Base-by-base conservation (phyloP, 176 grass and related monocot genomes). In the Saccharum officinarum region DNA sequence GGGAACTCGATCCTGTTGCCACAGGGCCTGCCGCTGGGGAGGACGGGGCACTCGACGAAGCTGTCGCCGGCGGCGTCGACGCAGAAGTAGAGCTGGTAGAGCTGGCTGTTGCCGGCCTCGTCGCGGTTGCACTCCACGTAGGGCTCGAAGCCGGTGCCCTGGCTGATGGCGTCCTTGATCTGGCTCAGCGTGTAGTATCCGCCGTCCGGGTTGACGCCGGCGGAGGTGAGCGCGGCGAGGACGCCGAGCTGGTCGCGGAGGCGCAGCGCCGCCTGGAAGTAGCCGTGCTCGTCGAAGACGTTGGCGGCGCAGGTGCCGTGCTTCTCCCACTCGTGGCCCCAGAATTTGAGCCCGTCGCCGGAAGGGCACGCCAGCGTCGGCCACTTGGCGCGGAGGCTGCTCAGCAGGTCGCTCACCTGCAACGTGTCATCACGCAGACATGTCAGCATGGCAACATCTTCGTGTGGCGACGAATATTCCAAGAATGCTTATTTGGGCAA, bases 321-420 rank as follows among this genome's bases (percentile, higher is more conserved):
- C 85, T 98, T 98, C 74, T 94, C 90, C 97, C 97, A 96, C 82
- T 94, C 97, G 60, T 98, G 97, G 20, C 64, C 70, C 97, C 97
- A 98, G 86, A 98, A 98, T 0, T n/a, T 47, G 26, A 83, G 34
- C 0, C 97, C 97, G 59, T 96, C 93, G 77, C 40, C 77, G 20
- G 78, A 77, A 11, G 97, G 97, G 74, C 97, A 98, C 20, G 93
- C 91, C 66, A 98, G 78, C 49, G 97, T 94, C 41, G 97, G 97
- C 97, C 97, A 98, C 1, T 91, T 30, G 1, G 44, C 6, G 37
- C 87, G 88, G 16, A 96, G 79, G 65, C 49, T 85, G 9, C 83
- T 67, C 65, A 95, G 11, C 25, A 98, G 86, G 87, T 91, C 87
- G 40, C 49, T 78, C 62, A 98, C 83, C 97, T 98, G 85, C 5